A percentile compares a stretch with the other conserved stretches of the same genome.
Evolutionary conservation across 768 basidiomycete species (phyloP).

Genomic region (Strobilomyces echinocephalus): DNA sequence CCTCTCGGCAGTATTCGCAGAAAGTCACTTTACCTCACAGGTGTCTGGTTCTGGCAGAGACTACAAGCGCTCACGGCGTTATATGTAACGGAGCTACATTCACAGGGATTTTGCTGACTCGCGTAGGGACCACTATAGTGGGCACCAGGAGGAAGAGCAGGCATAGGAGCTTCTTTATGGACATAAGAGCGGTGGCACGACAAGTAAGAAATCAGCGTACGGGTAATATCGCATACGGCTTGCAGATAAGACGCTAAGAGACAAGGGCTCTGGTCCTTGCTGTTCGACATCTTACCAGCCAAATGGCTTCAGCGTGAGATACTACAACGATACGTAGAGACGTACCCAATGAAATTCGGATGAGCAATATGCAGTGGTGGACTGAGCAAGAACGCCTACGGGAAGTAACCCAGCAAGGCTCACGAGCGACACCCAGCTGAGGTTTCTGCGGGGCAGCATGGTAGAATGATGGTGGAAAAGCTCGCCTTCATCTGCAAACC

Average conservation of each 20-base stretch:
- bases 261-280: constrained; percentile 44
- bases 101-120: constrained; percentile 33
- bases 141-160: constrained; percentile 32
- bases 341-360: constrained; percentile 27
- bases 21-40: constrained; percentile 29
- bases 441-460: constrained; percentile 6
- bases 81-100: constrained; percentile 55
- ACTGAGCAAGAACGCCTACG: constrained; percentile 19
- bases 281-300: constrained; percentile 34
- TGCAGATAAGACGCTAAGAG: constrained; percentile 40
- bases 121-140: constrained; percentile 33
- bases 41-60: constrained; percentile 45
- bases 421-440: constrained; percentile 14
- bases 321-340: not conserved
- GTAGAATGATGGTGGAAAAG: not conserved
- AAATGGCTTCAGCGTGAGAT: not conserved
- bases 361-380: constrained; percentile 19
- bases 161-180: constrained; percentile 35
- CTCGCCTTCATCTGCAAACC: no score
- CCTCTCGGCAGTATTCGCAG: not conserved
- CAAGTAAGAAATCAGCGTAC: constrained; percentile 28
- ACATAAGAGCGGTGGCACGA: constrained; percentile 8
- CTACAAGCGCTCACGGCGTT: constrained; percentile 55
- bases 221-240: constrained; percentile 37
- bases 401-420: constrained; percentile 14